These are phyloP conservation scores for Leucocoprinus leucothites DNA, from an alignment of 768 basidiomycete genomes.

Conservation along the genomic window DNA sequence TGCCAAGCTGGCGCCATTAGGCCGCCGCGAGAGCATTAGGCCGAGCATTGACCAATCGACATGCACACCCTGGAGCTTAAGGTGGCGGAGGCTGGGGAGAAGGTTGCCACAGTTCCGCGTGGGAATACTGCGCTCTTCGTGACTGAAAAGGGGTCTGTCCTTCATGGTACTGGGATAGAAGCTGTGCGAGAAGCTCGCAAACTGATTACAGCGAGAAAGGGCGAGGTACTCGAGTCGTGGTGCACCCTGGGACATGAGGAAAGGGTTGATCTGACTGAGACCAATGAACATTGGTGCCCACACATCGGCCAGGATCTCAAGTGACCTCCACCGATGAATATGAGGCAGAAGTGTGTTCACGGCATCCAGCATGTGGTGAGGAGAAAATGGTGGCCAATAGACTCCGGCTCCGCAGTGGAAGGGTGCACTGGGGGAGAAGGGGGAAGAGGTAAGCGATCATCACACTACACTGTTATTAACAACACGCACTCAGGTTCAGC, in stretches of 20 bases:
- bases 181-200: constrained; percentile 38
- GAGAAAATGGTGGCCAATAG: constrained; percentile 36
- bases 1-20: constrained; percentile 17
- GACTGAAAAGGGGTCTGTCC: constrained; percentile 26
- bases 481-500: constrained; percentile 40
- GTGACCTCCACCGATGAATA: constrained; percentile 48
- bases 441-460: constrained; percentile 4
- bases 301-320: constrained; percentile 52
- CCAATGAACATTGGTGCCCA: constrained; percentile 59
- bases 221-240: constrained; percentile 46
- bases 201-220: constrained; percentile 61
- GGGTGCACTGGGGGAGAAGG: constrained; percentile 26
- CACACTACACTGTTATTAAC: constrained; percentile 1
- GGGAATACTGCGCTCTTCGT: constrained; percentile 16
- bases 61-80: constrained; percentile 56
- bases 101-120: constrained; percentile 17
- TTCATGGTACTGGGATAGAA: constrained; percentile 42
- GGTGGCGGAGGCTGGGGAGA: constrained; percentile 43
- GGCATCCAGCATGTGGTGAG: constrained; percentile 41
- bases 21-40: constrained; percentile 22
- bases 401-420: constrained; percentile 21
- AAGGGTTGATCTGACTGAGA: constrained; percentile 40
- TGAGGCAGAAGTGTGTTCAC: constrained; percentile 50
- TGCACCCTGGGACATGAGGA: constrained; percentile 31
- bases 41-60: constrained; percentile 48